Percentiles rank a stretch among this genome's conserved stretches.
Evolutionary conservation across 306 rosid species (phyloP).

Genomic region (Trifolium repens): DNA sequence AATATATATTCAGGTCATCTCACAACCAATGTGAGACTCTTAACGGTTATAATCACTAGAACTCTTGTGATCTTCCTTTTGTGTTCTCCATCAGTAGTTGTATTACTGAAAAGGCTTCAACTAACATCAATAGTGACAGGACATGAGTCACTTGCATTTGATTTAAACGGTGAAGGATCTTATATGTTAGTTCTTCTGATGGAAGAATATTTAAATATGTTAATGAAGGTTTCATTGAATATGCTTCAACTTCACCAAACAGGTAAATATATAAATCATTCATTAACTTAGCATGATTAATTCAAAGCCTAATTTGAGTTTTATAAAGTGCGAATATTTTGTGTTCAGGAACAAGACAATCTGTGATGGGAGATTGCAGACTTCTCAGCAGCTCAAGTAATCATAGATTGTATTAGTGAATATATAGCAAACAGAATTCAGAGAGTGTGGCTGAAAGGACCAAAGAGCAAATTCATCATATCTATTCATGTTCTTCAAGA

Average conservation of each 20-base stretch:
- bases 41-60: neutral
- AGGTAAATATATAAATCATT: constrained; percentile 38
- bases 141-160: constrained; percentile 52
- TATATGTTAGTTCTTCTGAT: constrained; percentile 48
- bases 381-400: constrained; percentile 40
- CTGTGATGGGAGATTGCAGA: constrained; percentile 55
- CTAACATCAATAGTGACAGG: constrained; percentile 46
- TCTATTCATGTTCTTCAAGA: too few species aligned
- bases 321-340: too few species aligned
- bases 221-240: constrained; percentile 31
- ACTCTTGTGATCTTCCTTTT: constrained; percentile 23
- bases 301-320: too few species aligned
- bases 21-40: too few species aligned
- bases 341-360: constrained; percentile 40
- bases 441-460: too few species aligned
- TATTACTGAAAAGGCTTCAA: neutral
- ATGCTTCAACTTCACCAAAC: constrained; percentile 43
- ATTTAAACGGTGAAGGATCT: constrained; percentile 43
- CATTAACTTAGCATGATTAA: too few species aligned
- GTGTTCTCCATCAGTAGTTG: constrained; percentile 33
- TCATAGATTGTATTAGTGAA: too few species aligned
- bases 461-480: too few species aligned
- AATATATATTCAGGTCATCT: too few species aligned
- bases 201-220: constrained; percentile 46
- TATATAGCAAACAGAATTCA: too few species aligned